Evolutionary conservation across 2,329 filamentous ascomycete genomes (phyloP), one percentile per base, ranked within the genome.

Genomic region (Sporothrix pseudoabietina): DNA sequence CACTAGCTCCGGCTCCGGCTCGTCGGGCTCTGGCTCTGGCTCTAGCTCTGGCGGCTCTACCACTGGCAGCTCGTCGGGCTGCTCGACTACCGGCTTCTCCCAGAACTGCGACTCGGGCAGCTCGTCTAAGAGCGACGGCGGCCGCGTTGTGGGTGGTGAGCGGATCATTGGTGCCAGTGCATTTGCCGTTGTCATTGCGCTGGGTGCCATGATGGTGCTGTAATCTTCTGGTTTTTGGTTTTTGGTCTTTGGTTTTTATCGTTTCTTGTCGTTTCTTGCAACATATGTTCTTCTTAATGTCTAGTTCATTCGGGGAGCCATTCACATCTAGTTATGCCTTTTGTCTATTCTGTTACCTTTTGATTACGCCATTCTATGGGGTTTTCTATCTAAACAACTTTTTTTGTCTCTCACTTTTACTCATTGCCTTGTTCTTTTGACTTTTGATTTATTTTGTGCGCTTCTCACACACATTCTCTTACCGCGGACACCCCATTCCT

Each of bases 21-120:
- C 69, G 2, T 71, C 69, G 16, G 44, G 76, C 30, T 77, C 77
- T 39, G 44, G 76, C 30, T 77, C 77, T 39, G 74, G 76, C 12
- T 72, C 76, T 55, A 71, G 75, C 22, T 76, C 74, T 2, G 22
- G 61, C 63, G 47, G 66, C 12, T 54, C 69, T 10, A 32, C 55
- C 8, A 66, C 68, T 1, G 39, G 65, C 10, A 71, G 71, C 26
- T 39, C 78, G 16, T 73, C 77, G 22, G 77, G 79, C 73, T 86
- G 84, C 76, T 76, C 80, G 12, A 75, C 79, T 8, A 80, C 76
- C 44, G 80, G 80, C 66, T 87, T 86, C 77, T 80, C 81, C 72
- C 83, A 85, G 77, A 76, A 79, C 73, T 85, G 83, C 77, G 77
- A 77, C 75, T 73, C 69, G 47, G 72, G 74, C 72, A 61, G 73